A percentile compares a stretch with the other conserved stretches of the same genome.
Evolutionary conservation across 1,284 basidiomycete species (phyloP).

Genomic region (Sanghuangporus sanghuang): DNA sequence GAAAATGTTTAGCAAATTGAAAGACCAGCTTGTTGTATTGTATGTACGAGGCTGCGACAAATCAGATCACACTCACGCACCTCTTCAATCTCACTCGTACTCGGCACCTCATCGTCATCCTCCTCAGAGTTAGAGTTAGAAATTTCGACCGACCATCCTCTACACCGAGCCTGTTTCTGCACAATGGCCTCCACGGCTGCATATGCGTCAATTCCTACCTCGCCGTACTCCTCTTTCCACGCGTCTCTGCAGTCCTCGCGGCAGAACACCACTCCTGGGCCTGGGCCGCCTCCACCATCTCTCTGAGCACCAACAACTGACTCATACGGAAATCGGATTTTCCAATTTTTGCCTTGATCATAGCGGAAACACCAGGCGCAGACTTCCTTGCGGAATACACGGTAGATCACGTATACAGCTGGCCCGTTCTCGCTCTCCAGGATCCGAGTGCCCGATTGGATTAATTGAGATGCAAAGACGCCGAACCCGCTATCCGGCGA

Average conservation of each 20-base stretch:
- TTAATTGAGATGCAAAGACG: constrained; percentile 11
- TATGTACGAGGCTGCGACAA: background rate
- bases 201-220: constrained; percentile 9
- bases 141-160: background rate
- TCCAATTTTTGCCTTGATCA: constrained; percentile 20
- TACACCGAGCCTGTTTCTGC: background rate
- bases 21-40: too few relatives aligned
- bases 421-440: background rate
- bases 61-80: background rate
- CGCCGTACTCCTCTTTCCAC: constrained; percentile 6
- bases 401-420: constrained; percentile 18
- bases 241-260: background rate
- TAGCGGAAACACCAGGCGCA: constrained; percentile 23
- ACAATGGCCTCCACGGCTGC: constrained; percentile 13
- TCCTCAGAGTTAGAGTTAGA: background rate
- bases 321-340: background rate
- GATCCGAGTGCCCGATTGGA: constrained; percentile 1
- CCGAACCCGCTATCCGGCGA: constrained; percentile 9
- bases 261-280: background rate
- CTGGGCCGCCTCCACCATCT: background rate
- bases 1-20: too few relatives aligned
- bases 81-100: background rate
- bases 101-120: background rate
- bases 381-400: constrained; percentile 21
- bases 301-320: background rate